Evolutionary conservation across 371 early-diverging fungal species (phyloP).

Genomic region (Mucor racemosus): DNA sequence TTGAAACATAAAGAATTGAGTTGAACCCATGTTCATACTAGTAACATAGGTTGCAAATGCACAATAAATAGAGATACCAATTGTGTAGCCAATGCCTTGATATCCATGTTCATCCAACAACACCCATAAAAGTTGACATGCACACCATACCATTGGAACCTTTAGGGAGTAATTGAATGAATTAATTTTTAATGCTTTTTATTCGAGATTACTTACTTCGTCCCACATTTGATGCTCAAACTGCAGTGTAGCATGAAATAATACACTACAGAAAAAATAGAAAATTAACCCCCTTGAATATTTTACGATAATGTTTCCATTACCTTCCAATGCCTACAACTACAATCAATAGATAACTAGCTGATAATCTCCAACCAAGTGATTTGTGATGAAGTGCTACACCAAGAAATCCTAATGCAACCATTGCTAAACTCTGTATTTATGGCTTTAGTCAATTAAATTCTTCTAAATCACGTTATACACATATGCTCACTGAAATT

Average conservation of each 20-base stretch:
- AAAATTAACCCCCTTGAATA: neutral
- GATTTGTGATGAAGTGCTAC: conserved; percentile 38
- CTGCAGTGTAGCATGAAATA: conserved; percentile 18
- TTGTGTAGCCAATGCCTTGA: conserved; percentile 8
- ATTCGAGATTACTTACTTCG: conserved; percentile 32
- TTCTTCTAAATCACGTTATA: neutral
- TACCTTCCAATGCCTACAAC: conserved; percentile 54
- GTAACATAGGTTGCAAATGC: conserved; percentile 44
- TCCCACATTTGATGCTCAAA: conserved; percentile 52
- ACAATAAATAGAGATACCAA: conserved; percentile 36
- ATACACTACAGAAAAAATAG: neutral
- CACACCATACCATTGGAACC: conserved; percentile 47
- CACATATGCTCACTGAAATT: conserved; percentile 33
- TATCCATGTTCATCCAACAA: conserved; percentile 43
- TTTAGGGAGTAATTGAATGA: conserved; percentile 7
- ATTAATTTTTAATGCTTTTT: neutral
- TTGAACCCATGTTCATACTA: conserved; percentile 42
- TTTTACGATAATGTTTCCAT: neutral
- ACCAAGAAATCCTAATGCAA: conserved; percentile 39
- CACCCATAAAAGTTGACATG: conserved; percentile 44
- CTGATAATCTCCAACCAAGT: conserved; percentile 41
- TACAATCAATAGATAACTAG: conserved; percentile 45
- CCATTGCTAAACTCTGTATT: conserved; percentile 42
- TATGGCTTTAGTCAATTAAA: neutral
- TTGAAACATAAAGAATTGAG: conserved; percentile 52